These are phyloP conservation scores for Pleurostoma richardsiae DNA, from an alignment of 2,329 filamentous ascomycete genomes.

Conservation along the genomic window DNA sequence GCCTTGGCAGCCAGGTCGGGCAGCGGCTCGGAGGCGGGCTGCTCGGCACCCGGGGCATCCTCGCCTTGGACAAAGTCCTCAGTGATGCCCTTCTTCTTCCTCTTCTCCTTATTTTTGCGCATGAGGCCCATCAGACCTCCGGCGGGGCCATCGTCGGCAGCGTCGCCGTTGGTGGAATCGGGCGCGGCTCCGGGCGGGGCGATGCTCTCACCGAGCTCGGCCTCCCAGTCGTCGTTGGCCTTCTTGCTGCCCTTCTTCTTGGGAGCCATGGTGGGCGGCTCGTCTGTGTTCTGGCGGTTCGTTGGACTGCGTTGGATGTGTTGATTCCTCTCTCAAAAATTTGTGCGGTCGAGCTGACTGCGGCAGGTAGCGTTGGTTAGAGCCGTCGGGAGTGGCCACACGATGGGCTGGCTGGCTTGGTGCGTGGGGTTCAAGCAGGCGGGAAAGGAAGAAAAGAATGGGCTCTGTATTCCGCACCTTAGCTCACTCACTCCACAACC, in stretches of 20 bases:
- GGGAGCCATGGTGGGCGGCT: conserved; percentile 66
- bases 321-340: no score
- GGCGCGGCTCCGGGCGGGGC: conserved; percentile 48
- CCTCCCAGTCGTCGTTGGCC: conserved; percentile 89
- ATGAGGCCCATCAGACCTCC: conserved; percentile 75
- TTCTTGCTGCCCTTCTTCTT: conserved; percentile 91
- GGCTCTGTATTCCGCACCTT: no score
- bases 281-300: background rate
- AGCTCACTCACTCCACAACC: no score
- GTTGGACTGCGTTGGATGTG: no score
- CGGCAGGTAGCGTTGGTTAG: no score
- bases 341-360: no score
- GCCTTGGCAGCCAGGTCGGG: conserved; percentile 59
- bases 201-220: conserved; percentile 77
- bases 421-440: no score
- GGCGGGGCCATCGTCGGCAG: conserved; percentile 48
- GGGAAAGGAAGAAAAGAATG: no score
- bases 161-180: conserved; percentile 39
- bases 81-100: conserved; percentile 78
- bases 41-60: conserved; percentile 37
- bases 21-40: conserved; percentile 26
- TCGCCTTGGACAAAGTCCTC: conserved; percentile 74
- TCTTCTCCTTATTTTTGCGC: conserved; percentile 78
- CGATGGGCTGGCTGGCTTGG: no score
- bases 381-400: no score